Conservation (phyloP, 2,329 filamentous ascomycete genomes). For the Immersiporthe knoxdaviesiana region DNA sequence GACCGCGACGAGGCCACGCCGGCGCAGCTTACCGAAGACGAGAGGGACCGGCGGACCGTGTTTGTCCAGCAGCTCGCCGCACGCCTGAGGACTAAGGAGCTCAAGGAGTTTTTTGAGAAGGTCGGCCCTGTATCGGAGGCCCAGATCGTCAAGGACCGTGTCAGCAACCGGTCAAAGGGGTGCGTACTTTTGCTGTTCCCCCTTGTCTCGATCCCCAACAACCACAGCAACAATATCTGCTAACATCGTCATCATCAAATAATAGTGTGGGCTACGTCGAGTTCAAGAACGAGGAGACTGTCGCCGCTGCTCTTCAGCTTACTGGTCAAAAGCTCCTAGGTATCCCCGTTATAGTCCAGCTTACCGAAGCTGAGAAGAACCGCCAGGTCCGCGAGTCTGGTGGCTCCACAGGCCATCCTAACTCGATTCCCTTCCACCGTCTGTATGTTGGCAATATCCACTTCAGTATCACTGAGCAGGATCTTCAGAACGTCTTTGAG, state of each 20-base stretch:
- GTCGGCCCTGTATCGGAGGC: slow-evolving; percentile 94
- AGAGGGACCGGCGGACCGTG: slow-evolving; percentile 93
- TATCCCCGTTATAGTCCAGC: slow-evolving; percentile 97
- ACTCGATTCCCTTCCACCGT: slow-evolving; percentile 92
- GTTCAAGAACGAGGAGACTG: slow-evolving; percentile 95
- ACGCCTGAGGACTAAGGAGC: slow-evolving; percentile 85
- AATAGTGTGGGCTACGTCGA: slow-evolving; percentile 96
- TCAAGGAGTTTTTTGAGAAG: slow-evolving; percentile 94
- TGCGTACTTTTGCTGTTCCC: slow-evolving; percentile 50
- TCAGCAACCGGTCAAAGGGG: slow-evolving; percentile 97
- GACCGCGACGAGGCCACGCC: slow-evolving; percentile 63
- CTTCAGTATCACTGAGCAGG: slow-evolving; percentile 97
- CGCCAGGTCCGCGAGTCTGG: slow-evolving; percentile 88
- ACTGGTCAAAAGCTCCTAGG: slow-evolving; percentile 98
- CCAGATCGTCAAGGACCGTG: slow-evolving; percentile 97
- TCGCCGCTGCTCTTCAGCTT: slow-evolving; percentile 91
- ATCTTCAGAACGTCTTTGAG: slow-evolving; percentile 94
- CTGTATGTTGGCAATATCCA: slow-evolving; percentile 99
- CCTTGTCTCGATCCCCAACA: too few species aligned
- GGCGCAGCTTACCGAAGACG: slow-evolving; percentile 79
- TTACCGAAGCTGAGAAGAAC: slow-evolving; percentile 99
- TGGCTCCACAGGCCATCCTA: slow-evolving; percentile 67
- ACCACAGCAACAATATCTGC: slow-evolving; percentile 4
- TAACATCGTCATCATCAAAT: slow-evolving; percentile 18
- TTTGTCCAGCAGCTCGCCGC: slow-evolving; percentile 98